Evolutionary conservation across 2,329 filamentous ascomycete species (phyloP).

Genomic region (Fusarium sp.): DNA sequence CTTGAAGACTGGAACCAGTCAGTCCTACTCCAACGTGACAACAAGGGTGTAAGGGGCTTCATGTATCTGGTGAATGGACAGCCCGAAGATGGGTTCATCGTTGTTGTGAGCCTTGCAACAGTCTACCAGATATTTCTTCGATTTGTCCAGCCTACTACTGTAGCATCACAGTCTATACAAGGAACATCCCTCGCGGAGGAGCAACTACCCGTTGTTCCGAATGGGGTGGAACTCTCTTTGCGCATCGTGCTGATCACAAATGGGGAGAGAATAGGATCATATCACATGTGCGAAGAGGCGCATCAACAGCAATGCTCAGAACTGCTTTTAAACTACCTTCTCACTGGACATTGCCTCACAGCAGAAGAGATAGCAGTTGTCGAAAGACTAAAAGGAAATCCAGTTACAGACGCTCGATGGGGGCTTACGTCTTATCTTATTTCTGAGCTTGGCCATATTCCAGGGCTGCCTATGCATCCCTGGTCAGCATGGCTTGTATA

Average conservation of each 20-base stretch:
- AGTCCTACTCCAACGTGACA: neutral
- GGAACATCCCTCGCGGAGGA: too few species aligned
- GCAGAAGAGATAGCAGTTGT: too few species aligned
- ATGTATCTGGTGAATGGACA: too few species aligned
- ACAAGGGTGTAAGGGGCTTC: too few species aligned
- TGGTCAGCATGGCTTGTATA: neutral
- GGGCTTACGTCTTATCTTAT: neutral
- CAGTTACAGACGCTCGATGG: too few species aligned
- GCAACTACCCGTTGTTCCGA: neutral
- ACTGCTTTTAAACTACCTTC: neutral
- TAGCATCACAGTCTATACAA: accelerated
- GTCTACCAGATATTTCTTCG: neutral
- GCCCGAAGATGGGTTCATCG: too few species aligned
- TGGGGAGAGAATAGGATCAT: too few species aligned
- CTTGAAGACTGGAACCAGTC: neutral
- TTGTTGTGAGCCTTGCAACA: neutral
- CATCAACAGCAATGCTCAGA: neutral
- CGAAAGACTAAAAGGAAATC: too few species aligned
- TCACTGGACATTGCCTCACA: neutral
- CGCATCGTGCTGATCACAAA: too few species aligned
- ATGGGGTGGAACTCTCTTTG: neutral
- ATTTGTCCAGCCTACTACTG: accelerated
- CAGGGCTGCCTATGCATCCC: neutral
- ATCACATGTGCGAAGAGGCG: too few species aligned
- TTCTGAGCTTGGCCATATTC: neutral